Evolutionary conservation across 2,329 filamentous ascomycete genomes (phyloP), one percentile per base, ranked within the genome.

Genomic region (Exophiala dermatitidis): DNA sequence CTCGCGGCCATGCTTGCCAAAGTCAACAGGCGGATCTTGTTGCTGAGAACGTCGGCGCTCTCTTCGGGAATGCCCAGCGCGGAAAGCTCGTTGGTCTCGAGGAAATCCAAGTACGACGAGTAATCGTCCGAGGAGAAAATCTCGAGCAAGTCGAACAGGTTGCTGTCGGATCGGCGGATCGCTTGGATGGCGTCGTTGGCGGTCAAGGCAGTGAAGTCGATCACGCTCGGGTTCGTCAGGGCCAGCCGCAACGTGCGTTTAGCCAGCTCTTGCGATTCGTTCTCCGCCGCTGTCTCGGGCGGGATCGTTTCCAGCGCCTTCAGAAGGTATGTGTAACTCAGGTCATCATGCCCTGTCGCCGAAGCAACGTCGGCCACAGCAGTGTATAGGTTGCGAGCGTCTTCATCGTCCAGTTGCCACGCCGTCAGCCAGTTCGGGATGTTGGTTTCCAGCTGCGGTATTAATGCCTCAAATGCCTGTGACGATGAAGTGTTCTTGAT

Each of bases 1-100:
- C 86, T 83, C 36, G 91, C 89, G 19, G 91, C 90, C 61, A 97
- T 79, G 62, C 86, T 91, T 62, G 91, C 86, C 62, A 98, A 86
- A 9, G 93, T 97, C 54, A 98, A 81, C 43, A 98, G 83, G 63
- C 93, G 88, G 80, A 97, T 96, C 79, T 98, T 98, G 71, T 86
- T 88, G 78, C 90, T 83, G 62, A 97, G 81, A 58, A 82, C 83
- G 49, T 95, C 84, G 46, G 85, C 79, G 60, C 82, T 80, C 66
- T 88, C 81, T 66, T 85, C 79, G 70, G 90, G 84, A 57, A 97
- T 74, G 75, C 89, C 95, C 74, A 94, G 88, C 65, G 68, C 67
- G 31, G 68, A 60, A 50, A 74, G 68, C 7, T 69, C 69, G 48
- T 66, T 72, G 56, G 71, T 63, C 43, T 94, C 86, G 69, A 88